Base-by-base conservation (phyloP, 2,329 filamentous ascomycete genomes). In the Sporothrix dimorphospora region DNA sequence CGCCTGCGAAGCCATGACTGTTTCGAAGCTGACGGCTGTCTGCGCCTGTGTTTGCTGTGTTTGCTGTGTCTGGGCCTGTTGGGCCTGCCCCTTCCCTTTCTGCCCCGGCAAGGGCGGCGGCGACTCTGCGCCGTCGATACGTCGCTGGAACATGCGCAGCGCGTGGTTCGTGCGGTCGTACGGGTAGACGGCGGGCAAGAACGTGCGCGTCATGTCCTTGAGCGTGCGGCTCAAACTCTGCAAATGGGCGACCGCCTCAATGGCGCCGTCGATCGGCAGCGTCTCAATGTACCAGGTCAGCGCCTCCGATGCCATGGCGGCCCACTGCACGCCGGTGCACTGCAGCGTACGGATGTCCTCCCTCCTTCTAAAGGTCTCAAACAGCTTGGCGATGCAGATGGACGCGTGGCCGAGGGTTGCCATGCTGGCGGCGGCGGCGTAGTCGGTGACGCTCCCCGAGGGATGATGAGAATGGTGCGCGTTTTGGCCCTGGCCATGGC, bases 321-420 rank as follows among this genome's bases (percentile, higher is more conserved):
- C 72, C 70, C 70, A 73, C 61, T 73, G 72, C 38, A 73, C 70
- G 42, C 72, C 72, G 6, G 70, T 73, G 51, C 66, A 67, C 42
- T 73, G 70, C n/a, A 73, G 63, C 24, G 59, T 59, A 51, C 70
- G 70, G 51, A 72, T 72, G 59, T 73, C 72, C 16, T 72, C 65
- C 24, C 68, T 47, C 6, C 71, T 51, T 2, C 72, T 49, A 19
- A 72, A 72, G 24, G 67, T 70, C 49, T 69, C 72, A 19, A 72
- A 73, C 51, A 73, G 68, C 38, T 70, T 72, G 51, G 72, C 72
- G 1, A 72, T 72, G 34, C 40, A 38, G 34, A 73, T 68, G 40
- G 67, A 65, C 9, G 67, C 68, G n/a, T 70, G 59, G 8, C 71
- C 71, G 14, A 72, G 68, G 12, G 51, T 51, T 11, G 30, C 30